phyloP scores from a whole-genome alignment of 306 rosid species.

The Acmispon strigosus region DNA sequence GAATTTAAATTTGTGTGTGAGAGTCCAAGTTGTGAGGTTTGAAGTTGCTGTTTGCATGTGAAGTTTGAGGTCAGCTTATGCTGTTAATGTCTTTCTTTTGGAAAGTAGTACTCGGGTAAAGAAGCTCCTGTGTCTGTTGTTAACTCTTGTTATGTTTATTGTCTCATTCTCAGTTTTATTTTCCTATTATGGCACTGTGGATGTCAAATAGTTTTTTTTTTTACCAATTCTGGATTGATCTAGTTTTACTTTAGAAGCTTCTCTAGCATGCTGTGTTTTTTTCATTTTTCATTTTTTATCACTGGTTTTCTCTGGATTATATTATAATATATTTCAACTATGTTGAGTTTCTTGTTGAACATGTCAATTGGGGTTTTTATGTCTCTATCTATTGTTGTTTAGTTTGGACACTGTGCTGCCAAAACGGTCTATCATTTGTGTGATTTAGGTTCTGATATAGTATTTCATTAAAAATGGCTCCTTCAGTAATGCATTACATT shows the following conservation, averaged over 20 bases:
- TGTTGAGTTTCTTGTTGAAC: constrained; percentile 2
- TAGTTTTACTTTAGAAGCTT: neutral
- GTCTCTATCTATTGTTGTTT: neutral
- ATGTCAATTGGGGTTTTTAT: neutral
- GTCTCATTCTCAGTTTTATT: constrained; percentile 1
- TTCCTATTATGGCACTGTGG: neutral
- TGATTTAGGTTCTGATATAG: neutral
- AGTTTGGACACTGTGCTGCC: no score
- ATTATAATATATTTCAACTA: neutral
- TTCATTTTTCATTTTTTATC: neutral
- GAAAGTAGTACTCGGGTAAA: constrained; percentile 14
- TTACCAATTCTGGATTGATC: neutral
- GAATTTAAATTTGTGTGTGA: neutral
- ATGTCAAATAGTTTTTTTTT: neutral
- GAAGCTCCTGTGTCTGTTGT: constrained; percentile 1
- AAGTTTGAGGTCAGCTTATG: constrained; percentile 41
- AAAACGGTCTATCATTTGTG: no score
- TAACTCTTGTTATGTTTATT: constrained; percentile 18
- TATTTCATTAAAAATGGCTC: neutral
- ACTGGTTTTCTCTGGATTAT: neutral
- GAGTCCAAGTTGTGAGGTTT: constrained; percentile 28
- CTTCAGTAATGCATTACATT: neutral
- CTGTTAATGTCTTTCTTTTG: neutral
- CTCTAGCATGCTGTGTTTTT: neutral
- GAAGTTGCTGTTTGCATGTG: constrained; percentile 45